Evolutionary conservation across 1,139 yeast species (phyloP).

Genomic region (Candida glucosophila): DNA sequence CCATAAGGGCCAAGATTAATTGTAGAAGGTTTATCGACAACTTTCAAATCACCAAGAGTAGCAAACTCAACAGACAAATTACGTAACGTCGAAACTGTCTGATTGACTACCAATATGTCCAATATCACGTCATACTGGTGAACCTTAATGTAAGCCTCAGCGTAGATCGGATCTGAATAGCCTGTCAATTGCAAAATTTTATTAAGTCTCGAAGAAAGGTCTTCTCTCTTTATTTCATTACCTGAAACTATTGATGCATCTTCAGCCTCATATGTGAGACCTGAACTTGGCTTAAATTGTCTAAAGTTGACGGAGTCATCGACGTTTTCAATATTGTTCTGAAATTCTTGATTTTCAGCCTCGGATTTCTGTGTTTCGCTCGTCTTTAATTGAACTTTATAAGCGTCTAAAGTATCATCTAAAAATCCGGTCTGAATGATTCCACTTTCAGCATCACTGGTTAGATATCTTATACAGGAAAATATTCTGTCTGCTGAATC

Average conservation of each 20-base stretch:
- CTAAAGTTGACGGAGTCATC: slow-evolving; percentile 81
- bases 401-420: slow-evolving; percentile 83
- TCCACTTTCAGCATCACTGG: slow-evolving; percentile 49
- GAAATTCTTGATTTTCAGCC: slow-evolving; percentile 44
- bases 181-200: slow-evolving; percentile 93
- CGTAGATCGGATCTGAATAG: slow-evolving; percentile 95
- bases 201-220: slow-evolving; percentile 67
- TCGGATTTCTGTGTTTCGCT: slow-evolving; percentile 47
- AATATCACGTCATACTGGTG: slow-evolving; percentile 94
- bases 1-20: slow-evolving; percentile 95
- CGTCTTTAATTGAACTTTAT: slow-evolving; percentile 50
- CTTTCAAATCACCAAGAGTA: slow-evolving; percentile 90
- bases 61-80: slow-evolving; percentile 94
- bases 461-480: slow-evolving; percentile 69
- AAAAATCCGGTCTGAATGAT: slow-evolving; percentile 67
- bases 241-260: slow-evolving; percentile 43
- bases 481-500: slow-evolving; percentile 90
- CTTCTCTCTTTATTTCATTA: slow-evolving; percentile 43
- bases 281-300: slow-evolving; percentile 57
- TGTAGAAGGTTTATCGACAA: slow-evolving; percentile 87
- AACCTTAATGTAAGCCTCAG: slow-evolving; percentile 91
- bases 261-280: slow-evolving; percentile 30
- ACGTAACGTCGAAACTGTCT: slow-evolving; percentile 83
- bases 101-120: slow-evolving; percentile 91
- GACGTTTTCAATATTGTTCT: slow-evolving; percentile 66